Base-by-base conservation (phyloP, 495 filamentous ascomycete genomes). In the Penicillium egyptiacum region DNA sequence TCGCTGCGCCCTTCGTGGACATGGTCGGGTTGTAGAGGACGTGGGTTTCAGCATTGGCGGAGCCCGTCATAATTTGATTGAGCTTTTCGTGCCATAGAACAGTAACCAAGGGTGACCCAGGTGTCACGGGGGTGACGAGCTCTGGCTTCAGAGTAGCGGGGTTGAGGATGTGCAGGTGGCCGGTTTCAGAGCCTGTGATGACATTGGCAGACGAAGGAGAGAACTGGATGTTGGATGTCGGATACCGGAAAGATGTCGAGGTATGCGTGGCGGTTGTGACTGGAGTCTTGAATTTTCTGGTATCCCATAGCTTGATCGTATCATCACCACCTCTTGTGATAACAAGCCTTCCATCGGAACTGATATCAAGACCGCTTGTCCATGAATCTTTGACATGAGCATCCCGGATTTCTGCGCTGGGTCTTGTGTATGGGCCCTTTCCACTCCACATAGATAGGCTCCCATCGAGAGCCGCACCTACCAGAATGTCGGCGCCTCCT, bases 1-100 rank as follows among this genome's bases (percentile, higher is more conserved):
- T 82, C n/a, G 88, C 83, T 0, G 91, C 94, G 46, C 94, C 94
- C 65, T 83, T 85, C 7, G 72, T 80, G 4, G 94, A 98, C 54
- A 84, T 86, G 26, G 74, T 83, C 17, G 95, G 94, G 70, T 88
- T 93, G 76, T 92, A 98, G 53, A 98, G 86, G 30, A 97, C 82
- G 67, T 92, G 92, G 5, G 88, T 88, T 70, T 93, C 89, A 47
- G 87, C 85, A 64, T 96, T 94, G 39, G 90, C 89, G 40, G 93
- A 96, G 53, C 92, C 92, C 3, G 92, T 96, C 58, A 98, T 70
- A 59, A 98, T 96, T 68, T 98, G 94, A 67, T 98, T 98, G 53
- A 98, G 84, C 69, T 91, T 95, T 22, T 89, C 78, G 65, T 97
- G 93, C 93, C 95, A 98, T 55, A 89, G 77, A 16, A 95, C 90